Evolutionary conservation across 768 basidiomycete species (phyloP).

Genomic region (Tylopilus balloui): DNA sequence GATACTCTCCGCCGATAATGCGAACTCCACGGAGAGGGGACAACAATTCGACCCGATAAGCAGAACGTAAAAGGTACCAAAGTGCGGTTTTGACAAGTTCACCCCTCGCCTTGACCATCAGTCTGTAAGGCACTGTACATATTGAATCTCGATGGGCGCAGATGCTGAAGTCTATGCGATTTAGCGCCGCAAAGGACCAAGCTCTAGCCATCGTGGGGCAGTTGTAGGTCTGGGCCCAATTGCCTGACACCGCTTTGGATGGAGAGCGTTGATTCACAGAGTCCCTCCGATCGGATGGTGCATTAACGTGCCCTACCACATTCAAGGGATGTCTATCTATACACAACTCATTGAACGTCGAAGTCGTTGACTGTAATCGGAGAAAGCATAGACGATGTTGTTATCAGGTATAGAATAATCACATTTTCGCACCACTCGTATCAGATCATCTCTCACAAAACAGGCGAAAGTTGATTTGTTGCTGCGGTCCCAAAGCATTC

Average conservation of each 20-base stretch:
- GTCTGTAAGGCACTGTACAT: neutral
- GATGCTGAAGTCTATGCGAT: neutral
- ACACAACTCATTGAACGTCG: neutral
- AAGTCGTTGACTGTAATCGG: neutral
- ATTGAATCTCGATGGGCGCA: neutral
- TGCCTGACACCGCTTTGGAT: neutral
- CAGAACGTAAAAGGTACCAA: constrained; percentile 1
- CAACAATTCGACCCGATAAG: neutral
- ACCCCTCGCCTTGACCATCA: neutral
- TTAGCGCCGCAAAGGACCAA: neutral
- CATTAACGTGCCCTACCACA: neutral
- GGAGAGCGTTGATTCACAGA: neutral
- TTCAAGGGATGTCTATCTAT: neutral
- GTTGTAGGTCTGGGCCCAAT: neutral
- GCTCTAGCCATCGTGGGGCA: too few relatives aligned
- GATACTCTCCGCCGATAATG: neutral
- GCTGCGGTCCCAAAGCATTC: neutral
- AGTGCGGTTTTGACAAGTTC: neutral
- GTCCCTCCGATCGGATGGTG: neutral
- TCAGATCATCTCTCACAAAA: neutral
- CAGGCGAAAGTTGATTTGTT: neutral
- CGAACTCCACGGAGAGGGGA: neutral
- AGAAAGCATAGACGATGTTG: neutral
- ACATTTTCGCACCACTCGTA: neutral
- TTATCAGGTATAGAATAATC: neutral